Evolutionary conservation across 495 filamentous ascomycete species (phyloP).

Genomic region (Amniculicola lignicola): DNA sequence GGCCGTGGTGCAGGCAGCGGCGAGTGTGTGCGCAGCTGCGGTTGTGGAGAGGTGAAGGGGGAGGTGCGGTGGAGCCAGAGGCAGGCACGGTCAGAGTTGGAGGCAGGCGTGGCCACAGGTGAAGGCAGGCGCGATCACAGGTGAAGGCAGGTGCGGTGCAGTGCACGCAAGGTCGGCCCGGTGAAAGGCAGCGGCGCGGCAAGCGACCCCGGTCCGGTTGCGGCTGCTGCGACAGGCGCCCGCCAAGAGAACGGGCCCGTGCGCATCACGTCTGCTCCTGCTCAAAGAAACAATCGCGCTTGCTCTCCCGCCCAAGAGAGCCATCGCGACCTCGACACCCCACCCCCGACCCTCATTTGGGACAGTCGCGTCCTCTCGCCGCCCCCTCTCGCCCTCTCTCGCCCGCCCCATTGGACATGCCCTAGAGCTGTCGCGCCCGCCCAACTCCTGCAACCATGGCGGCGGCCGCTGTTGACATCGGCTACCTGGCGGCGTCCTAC

Average conservation of each 20-base stretch:
- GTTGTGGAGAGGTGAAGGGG: not conserved
- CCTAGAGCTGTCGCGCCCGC: constrained; percentile 12
- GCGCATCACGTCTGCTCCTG: too few relatives aligned
- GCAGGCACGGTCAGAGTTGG: too few relatives aligned
- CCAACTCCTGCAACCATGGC: constrained; percentile 58
- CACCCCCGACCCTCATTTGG: not conserved
- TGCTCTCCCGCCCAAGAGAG: not conserved
- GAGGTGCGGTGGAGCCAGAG: not conserved
- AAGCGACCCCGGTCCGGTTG: too few relatives aligned
- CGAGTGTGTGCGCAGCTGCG: not conserved
- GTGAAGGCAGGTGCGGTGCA: too few relatives aligned
- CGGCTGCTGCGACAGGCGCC: not conserved
- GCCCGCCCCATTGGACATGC: constrained; percentile 21
- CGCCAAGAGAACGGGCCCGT: not conserved
- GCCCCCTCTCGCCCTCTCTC: not conserved
- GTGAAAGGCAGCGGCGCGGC: too few relatives aligned
- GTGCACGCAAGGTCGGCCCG: too few relatives aligned
- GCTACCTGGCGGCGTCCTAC: constrained; percentile 72
- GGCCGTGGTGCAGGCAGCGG: not conserved
- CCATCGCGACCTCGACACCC: not conserved
- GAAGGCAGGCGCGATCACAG: too few relatives aligned
- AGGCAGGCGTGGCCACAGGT: too few relatives aligned
- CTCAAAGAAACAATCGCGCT: not conserved
- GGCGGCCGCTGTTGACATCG: constrained; percentile 67
- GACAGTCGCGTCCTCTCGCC: not conserved